Evolutionary conservation across 306 rosid genomes (phyloP).

Genomic region (Rubus idaeus): DNA sequence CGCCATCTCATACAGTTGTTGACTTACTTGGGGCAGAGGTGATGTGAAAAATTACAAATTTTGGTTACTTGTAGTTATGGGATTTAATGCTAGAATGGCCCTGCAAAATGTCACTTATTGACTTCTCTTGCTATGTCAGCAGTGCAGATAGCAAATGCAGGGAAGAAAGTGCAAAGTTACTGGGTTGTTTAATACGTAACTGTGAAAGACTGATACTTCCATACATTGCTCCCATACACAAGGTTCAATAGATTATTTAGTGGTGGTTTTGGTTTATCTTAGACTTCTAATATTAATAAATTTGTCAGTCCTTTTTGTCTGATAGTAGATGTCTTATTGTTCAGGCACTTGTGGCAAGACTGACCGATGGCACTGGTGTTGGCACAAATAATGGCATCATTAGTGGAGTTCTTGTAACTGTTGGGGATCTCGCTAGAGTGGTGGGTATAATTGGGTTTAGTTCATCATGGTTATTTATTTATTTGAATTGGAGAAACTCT

Average conservation of each 20-base stretch:
- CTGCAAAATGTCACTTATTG: slow-evolving; percentile 25
- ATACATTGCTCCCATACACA: slow-evolving; percentile 91
- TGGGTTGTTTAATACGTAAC: slow-evolving; percentile 92
- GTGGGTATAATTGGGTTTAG: slow-evolving; percentile 48
- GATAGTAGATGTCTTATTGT: slow-evolving; percentile 25
- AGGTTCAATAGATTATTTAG: slow-evolving; percentile 49
- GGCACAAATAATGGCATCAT: slow-evolving; percentile 79
- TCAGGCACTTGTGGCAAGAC: slow-evolving; percentile 96
- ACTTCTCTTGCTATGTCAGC: slow-evolving; percentile 54
- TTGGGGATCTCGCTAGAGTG: slow-evolving; percentile 99
- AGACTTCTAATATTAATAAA: not conserved
- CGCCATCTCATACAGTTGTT: slow-evolving; percentile 95
- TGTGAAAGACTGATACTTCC: slow-evolving; percentile 94
- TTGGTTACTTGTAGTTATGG: not conserved
- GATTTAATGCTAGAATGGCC: not conserved
- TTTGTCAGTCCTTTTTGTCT: slow-evolving; percentile 17
- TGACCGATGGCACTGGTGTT: slow-evolving; percentile 56
- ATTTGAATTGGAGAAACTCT: not conserved
- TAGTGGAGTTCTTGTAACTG: slow-evolving; percentile 97
- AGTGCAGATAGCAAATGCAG: slow-evolving; percentile 99
- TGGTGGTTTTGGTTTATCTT: slow-evolving; percentile 13
- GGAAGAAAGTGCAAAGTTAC: slow-evolving; percentile 97
- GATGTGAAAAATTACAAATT: slow-evolving; percentile 25
- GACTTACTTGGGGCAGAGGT: slow-evolving; percentile 94
- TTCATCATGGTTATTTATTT: slow-evolving; percentile 9